Percentiles rank a stretch among this genome's conserved stretches.
phyloP scores from a whole-genome alignment of 257 asterid genomes.

The Osmanthus fragrans region DNA sequence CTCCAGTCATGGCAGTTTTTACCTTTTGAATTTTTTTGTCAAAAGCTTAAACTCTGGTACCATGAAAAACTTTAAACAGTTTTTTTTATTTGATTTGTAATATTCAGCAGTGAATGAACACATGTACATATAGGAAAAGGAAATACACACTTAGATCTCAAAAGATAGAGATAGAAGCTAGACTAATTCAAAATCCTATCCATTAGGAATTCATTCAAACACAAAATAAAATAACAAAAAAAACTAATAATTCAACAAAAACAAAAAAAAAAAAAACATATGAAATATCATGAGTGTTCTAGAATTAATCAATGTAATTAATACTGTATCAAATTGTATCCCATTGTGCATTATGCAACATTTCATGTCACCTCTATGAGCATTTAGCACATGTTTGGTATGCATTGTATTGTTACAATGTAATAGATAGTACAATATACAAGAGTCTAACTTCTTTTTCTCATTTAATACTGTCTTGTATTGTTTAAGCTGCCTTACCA shows the following conservation, averaged over 20 bases:
- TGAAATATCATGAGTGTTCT: background rate
- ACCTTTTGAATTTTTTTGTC: too few relatives aligned
- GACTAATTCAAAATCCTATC: background rate
- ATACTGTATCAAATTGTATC: background rate
- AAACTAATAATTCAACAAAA: background rate
- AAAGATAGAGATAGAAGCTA: too few relatives aligned
- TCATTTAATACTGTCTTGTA: background rate
- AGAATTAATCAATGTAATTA: background rate
- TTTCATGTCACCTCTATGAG: background rate
- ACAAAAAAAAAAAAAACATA: background rate
- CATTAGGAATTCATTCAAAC: background rate
- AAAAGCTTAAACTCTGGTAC: too few relatives aligned
- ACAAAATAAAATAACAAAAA: too few relatives aligned
- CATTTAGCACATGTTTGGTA: background rate
- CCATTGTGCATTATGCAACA: background rate
- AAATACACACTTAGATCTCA: background rate
- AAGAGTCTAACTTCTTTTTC: background rate
- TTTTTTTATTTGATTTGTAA: too few relatives aligned
- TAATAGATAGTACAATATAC: too few relatives aligned
- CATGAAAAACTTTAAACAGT: too few relatives aligned
- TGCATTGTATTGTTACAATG: too few relatives aligned
- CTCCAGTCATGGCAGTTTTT: too few relatives aligned
- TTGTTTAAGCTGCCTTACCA: background rate
- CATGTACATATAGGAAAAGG: too few relatives aligned
- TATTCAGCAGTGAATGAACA: background rate